Evolutionary conservation across 306 rosid species (phyloP), one percentile per base, ranked within the genome.

Genomic region (Trifolium fragiferum): DNA sequence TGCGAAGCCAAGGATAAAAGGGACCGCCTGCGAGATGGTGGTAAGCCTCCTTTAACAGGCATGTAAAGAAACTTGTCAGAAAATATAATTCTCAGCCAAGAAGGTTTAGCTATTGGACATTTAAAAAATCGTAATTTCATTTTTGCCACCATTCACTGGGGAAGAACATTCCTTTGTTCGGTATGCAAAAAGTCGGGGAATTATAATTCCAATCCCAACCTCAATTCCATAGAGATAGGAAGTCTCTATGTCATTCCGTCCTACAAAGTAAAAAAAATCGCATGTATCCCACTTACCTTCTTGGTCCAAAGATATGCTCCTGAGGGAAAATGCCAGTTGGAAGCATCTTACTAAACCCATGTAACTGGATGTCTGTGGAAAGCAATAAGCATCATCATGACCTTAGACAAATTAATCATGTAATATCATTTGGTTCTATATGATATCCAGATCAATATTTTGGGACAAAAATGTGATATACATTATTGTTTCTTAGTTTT

Each of bases 321-420:
- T 78, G 11, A 94, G 92, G 81, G 99, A 90, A 78, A 94, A 84
- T 62, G 96, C 99, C 75, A 94, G 84, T 85, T 92, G 99, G 81
- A 94, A 94, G 78, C 95, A 87, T 90, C 93, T 85, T 50, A 82
- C 93, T 61, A 94, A 79, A 76, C 85, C 90, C 87, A 78, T 75
- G 82, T 90, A 87, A 80, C 88, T 89, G 49, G 99, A 87, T 30
- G 90, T 78, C 99, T 94, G 89, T 53, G 46, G 46, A 70, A 67
- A 81, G 71, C 71, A 85, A 80, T 65, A 59, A 40, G 69, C 43
- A 75, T 77, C 44, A 75, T 76, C 51, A 73, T 41, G 55, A 33
- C 61, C 50, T 59, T 61, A 15, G 58, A 47, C 30, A 64, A 70
- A 76, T 14, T 50, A 64, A 73, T 54, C 35, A 68, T 20, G 46